Conservation (phyloP, 495 filamentous ascomycete species). For the Bombardia bombarda region DNA sequence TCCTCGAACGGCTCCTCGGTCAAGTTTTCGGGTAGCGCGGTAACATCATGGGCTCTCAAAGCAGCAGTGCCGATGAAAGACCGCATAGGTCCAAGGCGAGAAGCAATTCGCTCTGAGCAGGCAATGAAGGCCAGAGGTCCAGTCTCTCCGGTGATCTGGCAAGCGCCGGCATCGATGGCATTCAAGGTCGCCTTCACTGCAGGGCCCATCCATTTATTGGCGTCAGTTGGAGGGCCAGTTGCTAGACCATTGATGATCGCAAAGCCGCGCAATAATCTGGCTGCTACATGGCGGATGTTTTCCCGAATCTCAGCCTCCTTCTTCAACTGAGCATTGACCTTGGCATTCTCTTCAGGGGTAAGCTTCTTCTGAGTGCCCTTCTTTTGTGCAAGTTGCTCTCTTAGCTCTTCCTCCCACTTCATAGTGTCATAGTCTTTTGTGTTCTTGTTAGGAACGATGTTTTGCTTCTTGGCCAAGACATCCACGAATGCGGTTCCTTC, state of each 20-base stretch:
- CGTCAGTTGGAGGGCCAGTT: conserved; percentile 74
- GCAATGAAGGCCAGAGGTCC: conserved; percentile 74
- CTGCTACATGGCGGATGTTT: conserved; percentile 57
- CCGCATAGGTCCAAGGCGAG: conserved; percentile 66
- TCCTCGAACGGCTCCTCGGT: conserved; percentile 75
- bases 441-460: conserved; percentile 65
- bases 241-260: conserved; percentile 78
- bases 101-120: conserved; percentile 62
- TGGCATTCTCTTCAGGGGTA: conserved; percentile 76
- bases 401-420: conserved; percentile 95
- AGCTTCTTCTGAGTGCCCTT: conserved; percentile 89
- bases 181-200: conserved; percentile 63
- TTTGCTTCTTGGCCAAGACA: conserved; percentile 73
- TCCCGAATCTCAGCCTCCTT: conserved; percentile 77
- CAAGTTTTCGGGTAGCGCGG: conserved; percentile 60
- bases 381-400: conserved; percentile 80
- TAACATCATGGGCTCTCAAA: conserved; percentile 65
- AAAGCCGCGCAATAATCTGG: conserved; percentile 66
- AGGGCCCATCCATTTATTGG: conserved; percentile 76
- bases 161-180: conserved; percentile 69
- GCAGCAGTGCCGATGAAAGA: conserved; percentile 84
- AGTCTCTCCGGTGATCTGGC: conserved; percentile 66
- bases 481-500: conserved; percentile 85
- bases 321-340: conserved; percentile 81
- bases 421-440: conserved; percentile 87